These are phyloP conservation scores for Cochlearia excelsa DNA, from an alignment of 345 rosid species.

Conservation along the genomic window DNA sequence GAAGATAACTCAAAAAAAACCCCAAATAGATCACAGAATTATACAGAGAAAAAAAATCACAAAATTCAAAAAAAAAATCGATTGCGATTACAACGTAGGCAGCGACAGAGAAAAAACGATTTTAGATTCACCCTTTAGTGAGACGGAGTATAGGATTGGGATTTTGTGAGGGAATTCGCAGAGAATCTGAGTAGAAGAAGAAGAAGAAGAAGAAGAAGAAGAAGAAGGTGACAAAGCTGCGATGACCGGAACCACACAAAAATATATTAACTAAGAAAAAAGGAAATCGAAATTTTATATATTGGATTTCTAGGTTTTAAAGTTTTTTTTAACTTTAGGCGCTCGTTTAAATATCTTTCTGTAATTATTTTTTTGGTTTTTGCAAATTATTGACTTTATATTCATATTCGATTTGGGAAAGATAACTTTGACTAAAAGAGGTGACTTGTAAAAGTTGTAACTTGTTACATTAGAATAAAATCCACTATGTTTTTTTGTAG, in stretches of 20 bases:
- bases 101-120: slow-evolving; percentile 9
- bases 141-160: slow-evolving; percentile 2
- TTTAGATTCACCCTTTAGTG: not conserved
- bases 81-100: slow-evolving; percentile 23
- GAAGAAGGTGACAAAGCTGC: slow-evolving; percentile 40
- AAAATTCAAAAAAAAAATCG: not conserved
- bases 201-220: slow-evolving; percentile 19
- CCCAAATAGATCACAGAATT: slow-evolving; percentile 36
- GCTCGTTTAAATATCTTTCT: slow-evolving; percentile 31
- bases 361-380: slow-evolving; percentile 21
- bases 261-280: slow-evolving; percentile 8
- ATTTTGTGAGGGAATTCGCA: slow-evolving; percentile 1
- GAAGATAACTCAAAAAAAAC: slow-evolving; percentile 9
- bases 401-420: slow-evolving; percentile 25
- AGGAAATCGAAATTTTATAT: not conserved
- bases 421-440: slow-evolving; percentile 27
- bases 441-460: slow-evolving; percentile 19
- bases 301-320: not conserved
- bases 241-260: slow-evolving; percentile 44
- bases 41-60: slow-evolving; percentile 13
- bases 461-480: slow-evolving; percentile 13
- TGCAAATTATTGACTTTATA: not conserved
- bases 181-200: slow-evolving; percentile 13
- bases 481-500: too few species aligned
- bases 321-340: slow-evolving; percentile 29